A percentile compares a stretch with the other conserved stretches of the same genome.
Evolutionary conservation across 2,329 filamentous ascomycete genomes (phyloP).

Genomic region (Trichoderma koningii): DNA sequence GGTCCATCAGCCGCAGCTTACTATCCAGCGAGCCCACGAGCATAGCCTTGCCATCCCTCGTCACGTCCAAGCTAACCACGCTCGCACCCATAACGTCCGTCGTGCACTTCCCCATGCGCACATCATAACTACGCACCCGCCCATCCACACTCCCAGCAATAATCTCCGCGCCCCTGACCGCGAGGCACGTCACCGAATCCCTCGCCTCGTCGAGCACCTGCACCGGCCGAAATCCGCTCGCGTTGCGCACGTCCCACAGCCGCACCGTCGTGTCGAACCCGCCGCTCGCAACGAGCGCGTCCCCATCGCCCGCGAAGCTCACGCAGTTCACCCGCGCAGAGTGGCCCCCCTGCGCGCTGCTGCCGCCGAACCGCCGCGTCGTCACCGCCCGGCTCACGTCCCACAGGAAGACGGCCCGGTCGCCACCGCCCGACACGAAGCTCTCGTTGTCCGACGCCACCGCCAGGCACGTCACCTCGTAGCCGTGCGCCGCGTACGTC

Average conservation of each 20-base stretch:
- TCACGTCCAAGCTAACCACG: conserved; percentile 75
- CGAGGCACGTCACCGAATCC: conserved; percentile 63
- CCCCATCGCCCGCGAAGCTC: conserved; percentile 73
- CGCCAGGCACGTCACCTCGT: conserved; percentile 81
- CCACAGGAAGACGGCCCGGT: conserved; percentile 91
- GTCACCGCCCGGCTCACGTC: conserved; percentile 83
- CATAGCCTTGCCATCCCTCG: conserved; percentile 71
- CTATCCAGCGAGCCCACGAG: conserved; percentile 77
- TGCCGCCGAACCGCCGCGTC: conserved; percentile 69
- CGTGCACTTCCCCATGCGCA: conserved; percentile 70
- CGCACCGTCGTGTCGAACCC: conserved; percentile 76
- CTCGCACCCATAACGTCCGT: conserved; percentile 69
- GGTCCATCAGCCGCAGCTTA: conserved; percentile 78
- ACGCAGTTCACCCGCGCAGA: conserved; percentile 75
- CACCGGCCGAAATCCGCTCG: conserved; percentile 59
- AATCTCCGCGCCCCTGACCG: conserved; percentile 58
- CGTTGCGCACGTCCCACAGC: conserved; percentile 69
- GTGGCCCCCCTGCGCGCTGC: conserved; percentile 57
- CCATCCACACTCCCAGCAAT: conserved; percentile 83
- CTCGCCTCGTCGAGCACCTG: conserved; percentile 73
- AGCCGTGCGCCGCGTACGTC: conserved; percentile 85
- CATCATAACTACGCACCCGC: conserved; percentile 76
- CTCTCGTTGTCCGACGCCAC: conserved; percentile 76
- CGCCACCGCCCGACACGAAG: conserved; percentile 86
- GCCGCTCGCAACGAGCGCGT: conserved; percentile 70